Base-by-base conservation (phyloP, 495 filamentous ascomycete species). In the Talaromyces stipitatus region DNA sequence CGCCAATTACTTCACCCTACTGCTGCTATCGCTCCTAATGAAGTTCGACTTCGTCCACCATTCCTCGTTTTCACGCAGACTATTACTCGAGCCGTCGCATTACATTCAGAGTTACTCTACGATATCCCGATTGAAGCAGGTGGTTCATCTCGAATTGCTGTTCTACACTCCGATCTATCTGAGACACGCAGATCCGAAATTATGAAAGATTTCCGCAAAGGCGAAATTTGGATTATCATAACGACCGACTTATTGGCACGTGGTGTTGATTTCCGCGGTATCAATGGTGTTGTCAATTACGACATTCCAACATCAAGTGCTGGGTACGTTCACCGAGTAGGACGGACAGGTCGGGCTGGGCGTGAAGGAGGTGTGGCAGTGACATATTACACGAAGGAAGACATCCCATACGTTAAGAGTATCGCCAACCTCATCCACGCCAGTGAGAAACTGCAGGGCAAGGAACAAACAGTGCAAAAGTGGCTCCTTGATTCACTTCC, bases 1-100 rank as follows among this genome's bases (percentile, higher is more conserved):
- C 86, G 94, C 36, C 91, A 97, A 65, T 84, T 97, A 38, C 80
- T 99, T n/a, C 90, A 88, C 59, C 91, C 92, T 4, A 81, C 84
- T 8, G 78, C 84, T 14, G 73, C 78, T 4, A 70, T 82, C 32
- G 67, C 79, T 46, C 76, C 76, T 5, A 68, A 70, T 14, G 75
- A 78, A 50, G 78, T 85, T 30, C 76, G 85, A 1, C 81, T 98
- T 27, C 85, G 85, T 4, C 90, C 91, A 0, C 92, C 92, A 3
- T 95, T 95, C 71, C 80, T 97, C 26, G 84, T 97, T 61, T 97
- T 97, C 78, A 91, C 91, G 0, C 92, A 97, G 72, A 94, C 92
- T 2, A 94, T 97, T 57, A 84, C 90, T 20, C 84, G 94, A 62
- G 94, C 94, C 2, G 79, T 88, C 48, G 90, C 94, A 5, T 80